These are phyloP conservation scores for Pelargonium nanum DNA, from an alignment of 345 rosid genomes.

Conservation along the genomic window DNA sequence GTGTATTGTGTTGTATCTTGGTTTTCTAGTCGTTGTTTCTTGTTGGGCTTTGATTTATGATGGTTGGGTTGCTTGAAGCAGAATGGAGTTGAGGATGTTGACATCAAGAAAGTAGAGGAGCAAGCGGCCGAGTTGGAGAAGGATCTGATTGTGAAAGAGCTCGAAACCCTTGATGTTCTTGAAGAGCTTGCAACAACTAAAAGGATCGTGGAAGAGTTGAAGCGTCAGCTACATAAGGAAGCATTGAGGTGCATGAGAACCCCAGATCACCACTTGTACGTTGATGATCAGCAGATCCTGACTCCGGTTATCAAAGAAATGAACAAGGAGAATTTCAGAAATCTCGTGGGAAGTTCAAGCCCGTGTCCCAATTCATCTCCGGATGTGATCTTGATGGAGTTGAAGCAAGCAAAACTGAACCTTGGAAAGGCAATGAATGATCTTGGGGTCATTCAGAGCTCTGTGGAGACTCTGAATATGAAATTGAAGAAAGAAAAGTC, in stretches of 20 bases:
- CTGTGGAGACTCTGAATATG: constrained; percentile 67
- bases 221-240: constrained; percentile 76
- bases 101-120: constrained; percentile 86
- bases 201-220: constrained; percentile 73
- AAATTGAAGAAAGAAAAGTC: constrained; percentile 70
- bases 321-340: constrained; percentile 33
- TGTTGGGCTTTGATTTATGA: constrained; percentile 1
- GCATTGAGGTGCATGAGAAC: constrained; percentile 51
- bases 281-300: constrained; percentile 22
- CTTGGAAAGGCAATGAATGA: constrained; percentile 83
- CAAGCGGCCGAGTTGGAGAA: constrained; percentile 82
- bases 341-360: constrained; percentile 22
- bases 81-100: constrained; percentile 50
- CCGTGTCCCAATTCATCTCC: constrained; percentile 53
- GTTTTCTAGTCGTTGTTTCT: not conserved
- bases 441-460: constrained; percentile 66
- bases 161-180: constrained; percentile 81
- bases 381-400: constrained; percentile 61
- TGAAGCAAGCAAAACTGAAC: constrained; percentile 80
- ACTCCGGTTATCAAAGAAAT: constrained; percentile 50
- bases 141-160: constrained; percentile 82
- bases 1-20: not conserved
- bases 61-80: constrained; percentile 12
- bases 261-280: constrained; percentile 18
- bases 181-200: constrained; percentile 86